Conservation (phyloP, 306 rosid genomes). For the Cucumis sativus region DNA sequence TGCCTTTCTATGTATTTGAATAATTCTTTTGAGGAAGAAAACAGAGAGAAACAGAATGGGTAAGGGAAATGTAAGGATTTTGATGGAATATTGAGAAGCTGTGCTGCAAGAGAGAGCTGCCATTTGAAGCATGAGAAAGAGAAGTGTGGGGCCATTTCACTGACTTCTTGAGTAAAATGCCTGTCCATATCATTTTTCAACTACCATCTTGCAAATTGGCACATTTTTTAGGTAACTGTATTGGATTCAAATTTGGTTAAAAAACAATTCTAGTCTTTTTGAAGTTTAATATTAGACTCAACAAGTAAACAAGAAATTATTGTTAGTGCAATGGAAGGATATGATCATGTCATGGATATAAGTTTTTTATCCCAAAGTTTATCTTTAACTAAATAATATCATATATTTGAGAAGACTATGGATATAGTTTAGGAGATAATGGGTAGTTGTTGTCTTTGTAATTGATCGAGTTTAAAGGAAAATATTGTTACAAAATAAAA, state of each 20-base stretch:
- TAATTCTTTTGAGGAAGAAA: not conserved
- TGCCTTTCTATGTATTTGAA: not conserved
- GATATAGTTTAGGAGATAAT: too few species aligned
- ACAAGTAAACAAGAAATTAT: too few species aligned
- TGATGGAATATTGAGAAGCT: slow-evolving; percentile 2
- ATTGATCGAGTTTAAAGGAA: too few species aligned
- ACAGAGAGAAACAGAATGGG: not conserved
- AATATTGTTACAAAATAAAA: too few species aligned
- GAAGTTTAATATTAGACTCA: too few species aligned
- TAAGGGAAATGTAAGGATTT: slow-evolving; percentile 5
- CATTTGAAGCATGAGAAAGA: slow-evolving; percentile 11
- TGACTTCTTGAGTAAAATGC: not conserved
- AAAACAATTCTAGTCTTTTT: not conserved
- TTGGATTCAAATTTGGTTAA: not conserved
- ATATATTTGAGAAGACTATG: too few species aligned
- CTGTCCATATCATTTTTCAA: not conserved
- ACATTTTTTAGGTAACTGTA: not conserved
- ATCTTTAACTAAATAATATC: too few species aligned
- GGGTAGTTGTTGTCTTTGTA: too few species aligned
- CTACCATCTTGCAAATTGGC: not conserved
- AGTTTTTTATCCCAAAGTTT: too few species aligned
- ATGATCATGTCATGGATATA: too few species aligned
- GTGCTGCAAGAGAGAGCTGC: slow-evolving; percentile 10
- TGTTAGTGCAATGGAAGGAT: too few species aligned
- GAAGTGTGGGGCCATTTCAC: slow-evolving; percentile 19